Evolutionary conservation across 371 early-diverging fungal species (phyloP).

Genomic region (Mortierella sp.): DNA sequence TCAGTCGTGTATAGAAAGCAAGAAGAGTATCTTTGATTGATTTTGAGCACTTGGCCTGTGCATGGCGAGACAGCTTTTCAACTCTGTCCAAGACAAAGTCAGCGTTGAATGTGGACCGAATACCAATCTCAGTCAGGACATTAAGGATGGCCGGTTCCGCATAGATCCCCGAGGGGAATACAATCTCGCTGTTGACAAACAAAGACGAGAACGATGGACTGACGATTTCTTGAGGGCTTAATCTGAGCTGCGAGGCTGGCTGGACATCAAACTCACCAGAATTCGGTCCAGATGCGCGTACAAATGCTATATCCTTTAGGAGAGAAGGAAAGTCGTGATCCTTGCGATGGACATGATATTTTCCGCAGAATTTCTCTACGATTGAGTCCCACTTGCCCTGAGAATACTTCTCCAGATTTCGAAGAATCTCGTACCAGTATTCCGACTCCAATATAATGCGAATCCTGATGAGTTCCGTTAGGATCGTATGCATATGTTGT

Average conservation of each 20-base stretch:
- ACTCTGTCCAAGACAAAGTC: constrained; percentile 13
- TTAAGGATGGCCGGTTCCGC: not conserved
- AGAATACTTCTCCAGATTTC: not conserved
- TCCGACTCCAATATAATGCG: constrained; percentile 10
- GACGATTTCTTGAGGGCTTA: constrained; percentile 9
- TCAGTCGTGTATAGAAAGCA: constrained; percentile 14
- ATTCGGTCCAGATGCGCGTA: constrained; percentile 14
- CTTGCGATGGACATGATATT: constrained; percentile 12
- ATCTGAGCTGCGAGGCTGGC: not conserved
- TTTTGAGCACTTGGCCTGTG: not conserved
- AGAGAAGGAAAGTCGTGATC: not conserved
- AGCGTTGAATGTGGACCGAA: constrained; percentile 16
- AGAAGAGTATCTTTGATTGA: not conserved
- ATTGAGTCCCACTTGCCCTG: constrained; percentile 25
- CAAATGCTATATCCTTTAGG: constrained; percentile 13
- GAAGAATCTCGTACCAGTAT: constrained; percentile 28
- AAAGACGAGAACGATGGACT: constrained; percentile 3
- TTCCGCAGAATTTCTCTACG: constrained; percentile 7
- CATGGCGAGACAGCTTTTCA: not conserved
- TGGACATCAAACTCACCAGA: too few relatives aligned
- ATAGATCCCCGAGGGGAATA: constrained; percentile 31
- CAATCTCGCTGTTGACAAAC: constrained; percentile 15
- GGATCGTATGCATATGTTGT: constrained; percentile 10
- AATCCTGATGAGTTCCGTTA: not conserved
- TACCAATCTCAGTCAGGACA: constrained; percentile 23